Base-by-base conservation (phyloP, 164 flowering plant genomes). In the Protea cynaroides region DNA sequence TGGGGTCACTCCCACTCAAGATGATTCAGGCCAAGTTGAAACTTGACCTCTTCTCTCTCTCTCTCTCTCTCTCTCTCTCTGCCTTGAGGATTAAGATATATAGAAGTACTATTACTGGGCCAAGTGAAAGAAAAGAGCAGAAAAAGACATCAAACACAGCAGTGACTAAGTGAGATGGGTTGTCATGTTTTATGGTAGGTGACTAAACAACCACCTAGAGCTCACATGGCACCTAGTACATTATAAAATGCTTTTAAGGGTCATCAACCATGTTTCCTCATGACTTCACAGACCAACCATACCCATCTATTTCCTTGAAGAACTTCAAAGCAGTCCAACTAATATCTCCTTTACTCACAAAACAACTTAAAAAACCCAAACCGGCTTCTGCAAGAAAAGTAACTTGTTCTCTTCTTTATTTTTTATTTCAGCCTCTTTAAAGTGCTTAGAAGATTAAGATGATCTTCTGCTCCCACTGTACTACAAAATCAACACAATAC, bases 141-240 rank as follows among this genome's bases (percentile, higher is more conserved):
- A 68, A 25, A 65, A 52, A 55, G 72, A 65, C 67, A 56, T 47
- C 58, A 63, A 59, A 52, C 5, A 29, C 5, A 29, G 5, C 34
- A 29, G 34, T 29, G 34, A 29, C 34, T 38, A 56, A 70, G 64
- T 67, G 63, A 70, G 63, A 72, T 64, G 71, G 67, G 68, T 63
- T 68, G 67, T 61, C 74, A 65, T 66, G 69, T 64, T 50, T 59
- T 64, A 66, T 73, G 72, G 79, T 65, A 70, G 75, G 80, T 75
- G 80, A 72, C 73, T 61, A 68, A 62, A 61, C 79, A 75, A 76
- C 78, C 77, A 72, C 80, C 66, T 67, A 67, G 65, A 78, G 37
- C 60, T 70, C 71, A 71, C 74, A 63, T 54, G 70, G 66, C 71
- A 52, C 50, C 62, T 71, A 63, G 62, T 65, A 43, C 51, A 66